Base-by-base conservation (phyloP, 495 filamentous ascomycete genomes). In the Aspergillus taichungensis region DNA sequence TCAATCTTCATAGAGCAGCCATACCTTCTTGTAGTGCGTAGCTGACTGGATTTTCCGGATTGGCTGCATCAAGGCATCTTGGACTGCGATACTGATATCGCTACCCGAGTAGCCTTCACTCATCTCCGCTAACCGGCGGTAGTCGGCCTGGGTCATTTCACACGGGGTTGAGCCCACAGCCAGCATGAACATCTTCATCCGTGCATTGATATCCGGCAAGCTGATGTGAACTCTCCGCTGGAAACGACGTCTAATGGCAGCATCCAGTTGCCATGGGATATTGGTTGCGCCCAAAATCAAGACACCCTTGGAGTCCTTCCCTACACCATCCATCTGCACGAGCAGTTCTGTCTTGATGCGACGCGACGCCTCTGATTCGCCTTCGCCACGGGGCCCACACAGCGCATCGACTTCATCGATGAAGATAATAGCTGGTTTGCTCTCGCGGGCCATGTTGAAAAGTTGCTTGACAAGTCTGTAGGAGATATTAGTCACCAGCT, bases 291-390 rank as follows among this genome's bases (percentile, higher is more conserved):
- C 92, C 8, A 99, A 76, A 34, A 99, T 94, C 30, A 99, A 73
- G 8, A 99, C 91, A 33, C 91, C 94, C 55, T 83, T 88, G 43
- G 81, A 87, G 66, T 96, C 92, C 34, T 88, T 88, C 34, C 94
- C 94, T 4, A 99, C 92, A 64, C 92, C 92, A 55, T 99, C 92
- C 92, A 99, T 99, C 60, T 99, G 92, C 10, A 99, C 94, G 13
- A 99, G 77, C 62, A 99, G 79, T 63, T 99, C 92, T 11, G 92
- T 99, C 62, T 99, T 99, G 68, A 99, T 97, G 53, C 92, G 83
- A 43, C 92, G 80, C 24, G 89, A 95, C 2, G 92, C 92, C 73
- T 99, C 92, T 1, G 87, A 94, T 68, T 99, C 92, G 57, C 92
- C 92, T 74, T 99, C 92, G 47, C 94, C 94, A 54, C 92, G 79